Evolutionary conservation across 2,329 filamentous ascomycete species (phyloP).

Genomic region (Colletotrichum camelliae): DNA sequence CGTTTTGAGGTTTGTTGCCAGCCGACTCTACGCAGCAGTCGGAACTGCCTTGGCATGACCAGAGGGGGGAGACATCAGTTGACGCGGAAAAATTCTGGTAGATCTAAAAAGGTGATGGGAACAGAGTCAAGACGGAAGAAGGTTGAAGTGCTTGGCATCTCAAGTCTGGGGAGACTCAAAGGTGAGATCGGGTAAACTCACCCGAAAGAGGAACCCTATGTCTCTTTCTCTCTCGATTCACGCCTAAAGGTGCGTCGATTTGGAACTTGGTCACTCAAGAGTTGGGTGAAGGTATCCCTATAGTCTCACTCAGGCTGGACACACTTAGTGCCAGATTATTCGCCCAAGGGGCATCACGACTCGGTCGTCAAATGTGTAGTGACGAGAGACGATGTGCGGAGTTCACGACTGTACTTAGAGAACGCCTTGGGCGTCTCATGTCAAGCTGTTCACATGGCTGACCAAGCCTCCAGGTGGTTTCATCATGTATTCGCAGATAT

Average conservation of each 20-base stretch:
- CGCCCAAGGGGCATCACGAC: not conserved
- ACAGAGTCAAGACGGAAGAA: not conserved
- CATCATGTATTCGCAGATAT: not conserved
- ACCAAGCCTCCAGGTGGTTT: not conserved
- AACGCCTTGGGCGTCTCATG: not conserved
- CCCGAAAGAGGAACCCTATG: not conserved
- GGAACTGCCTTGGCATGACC: not conserved
- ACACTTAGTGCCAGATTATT: not conserved
- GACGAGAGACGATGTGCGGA: not conserved
- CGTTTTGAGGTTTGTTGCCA: not conserved
- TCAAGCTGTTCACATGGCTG: not conserved
- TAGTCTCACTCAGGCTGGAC: not conserved
- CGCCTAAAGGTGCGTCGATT: not conserved
- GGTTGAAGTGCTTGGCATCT: not conserved
- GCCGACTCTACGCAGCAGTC: not conserved
- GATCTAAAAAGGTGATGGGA: not conserved
- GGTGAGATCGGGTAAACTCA: not conserved
- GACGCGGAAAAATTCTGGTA: not conserved
- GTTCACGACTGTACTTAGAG: not conserved
- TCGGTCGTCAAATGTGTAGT: not conserved
- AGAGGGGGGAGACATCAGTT: not conserved
- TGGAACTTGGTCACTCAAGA: not conserved
- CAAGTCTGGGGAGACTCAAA: not conserved
- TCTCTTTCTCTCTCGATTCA: not conserved
- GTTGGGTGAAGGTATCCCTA: not conserved